Base-by-base conservation (phyloP, 768 basidiomycete species). In the Termitomyces sp. region DNA sequence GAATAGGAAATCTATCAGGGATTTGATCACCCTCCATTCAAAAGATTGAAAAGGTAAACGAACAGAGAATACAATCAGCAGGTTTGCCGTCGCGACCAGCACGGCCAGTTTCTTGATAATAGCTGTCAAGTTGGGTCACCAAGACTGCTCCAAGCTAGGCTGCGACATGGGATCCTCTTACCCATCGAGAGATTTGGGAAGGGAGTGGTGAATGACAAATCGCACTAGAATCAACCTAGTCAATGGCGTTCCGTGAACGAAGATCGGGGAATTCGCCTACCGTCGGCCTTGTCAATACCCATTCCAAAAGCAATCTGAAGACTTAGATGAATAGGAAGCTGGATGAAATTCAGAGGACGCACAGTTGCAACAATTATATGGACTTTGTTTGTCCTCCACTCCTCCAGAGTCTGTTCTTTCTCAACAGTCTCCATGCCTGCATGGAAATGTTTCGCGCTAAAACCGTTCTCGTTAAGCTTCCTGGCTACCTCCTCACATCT, bases 101-200 rank as follows among this genome's bases (percentile, higher is more conserved):
- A 60, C 97, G 86, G 6, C 97, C 97, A 0, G 96, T 98, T 76
- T 99, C 97, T 76, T 98, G 94, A 68, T 94, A 95, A 69, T 92
- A 92, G 2, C 91, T 92, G 36, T 10, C 53, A 60, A 51, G 48
- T 48, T 12, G 32, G 11, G 37, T 57, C 8, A 60, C 42, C 67
- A 60, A 56, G 59, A 51, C 12, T 15, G 46, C 48, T 12, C 40
- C 56, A 25, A 25, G 25, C 25, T 25, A 25, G 47, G 40, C 49
- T 34, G 5, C 54, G 20, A 50, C 17, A 63, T 38, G 9, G 69
- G 9, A 34, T 29, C 43, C 17, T 42, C 80, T 60, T 79, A 96
- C 83, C 90, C 92, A 61, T 95, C 93, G 69, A 99, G 72, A 20
- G 88, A 87, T 65, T 86, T 87, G 1, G 96, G 93, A 66, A 97